phyloP scores from a whole-genome alignment of 2,329 filamentous ascomycete genomes.

The Penicillium occitanis region DNA sequence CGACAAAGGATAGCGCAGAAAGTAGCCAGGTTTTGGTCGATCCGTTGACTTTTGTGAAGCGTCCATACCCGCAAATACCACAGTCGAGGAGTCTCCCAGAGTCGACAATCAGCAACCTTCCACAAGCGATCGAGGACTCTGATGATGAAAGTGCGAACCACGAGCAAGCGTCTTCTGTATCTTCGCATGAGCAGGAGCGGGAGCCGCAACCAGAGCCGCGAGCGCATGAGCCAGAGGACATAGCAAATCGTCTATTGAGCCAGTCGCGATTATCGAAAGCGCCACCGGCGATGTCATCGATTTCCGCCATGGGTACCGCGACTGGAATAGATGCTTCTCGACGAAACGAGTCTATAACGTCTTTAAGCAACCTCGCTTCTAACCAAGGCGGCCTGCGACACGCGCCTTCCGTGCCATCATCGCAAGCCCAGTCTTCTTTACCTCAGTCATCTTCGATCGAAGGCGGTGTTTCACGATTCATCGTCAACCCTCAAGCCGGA shows the following conservation, averaged over 20 bases:
- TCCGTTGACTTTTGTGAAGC: conserved; percentile 44
- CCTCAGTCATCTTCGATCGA: conserved; percentile 50
- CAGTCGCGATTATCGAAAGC: conserved; percentile 45
- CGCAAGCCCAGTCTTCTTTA: conserved; percentile 31
- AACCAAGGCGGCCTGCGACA: conserved; percentile 35
- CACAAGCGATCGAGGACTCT: conserved; percentile 25
- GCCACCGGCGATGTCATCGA: conserved; percentile 50
- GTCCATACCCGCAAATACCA: conserved; percentile 39
- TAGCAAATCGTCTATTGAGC: conserved; percentile 39
- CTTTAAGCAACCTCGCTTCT: conserved; percentile 38
- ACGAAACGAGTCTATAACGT: conserved; percentile 39
- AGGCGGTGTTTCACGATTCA: conserved; percentile 49
- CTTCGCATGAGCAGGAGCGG: conserved; percentile 25
- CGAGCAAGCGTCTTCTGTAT: conserved; percentile 24
- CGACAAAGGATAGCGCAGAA: conserved; percentile 34
- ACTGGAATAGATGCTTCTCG: conserved; percentile 35
- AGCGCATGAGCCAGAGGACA: conserved; percentile 36
- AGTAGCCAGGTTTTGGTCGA: conserved; percentile 39
- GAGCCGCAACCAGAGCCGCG: conserved; percentile 26
- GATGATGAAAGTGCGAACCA: conserved; percentile 25
- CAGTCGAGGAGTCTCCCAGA: conserved; percentile 42
- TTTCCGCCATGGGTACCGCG: conserved; percentile 47
- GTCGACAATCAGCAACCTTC: conserved; percentile 36
- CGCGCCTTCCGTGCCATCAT: conserved; percentile 32
- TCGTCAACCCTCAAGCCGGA: conserved; percentile 36